Percentiles rank a stretch among this genome's conserved stretches.
Conservation (phyloP, 2,329 filamentous ascomycete species). For the Diaporthe vaccinii region DNA sequence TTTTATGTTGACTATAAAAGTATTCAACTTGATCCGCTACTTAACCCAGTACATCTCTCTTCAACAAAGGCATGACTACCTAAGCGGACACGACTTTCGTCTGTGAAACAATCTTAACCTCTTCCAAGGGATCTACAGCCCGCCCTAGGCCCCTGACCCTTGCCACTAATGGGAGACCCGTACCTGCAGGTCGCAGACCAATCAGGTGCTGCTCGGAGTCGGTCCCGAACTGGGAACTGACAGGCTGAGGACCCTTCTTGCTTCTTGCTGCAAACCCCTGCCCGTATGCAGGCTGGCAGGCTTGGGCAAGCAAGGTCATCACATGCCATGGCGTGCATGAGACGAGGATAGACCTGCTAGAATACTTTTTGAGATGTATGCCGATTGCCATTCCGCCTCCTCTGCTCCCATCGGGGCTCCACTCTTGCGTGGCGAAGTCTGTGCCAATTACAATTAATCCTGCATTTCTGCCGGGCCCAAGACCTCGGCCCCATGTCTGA, state of each 20-base stretch:
- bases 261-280: neutral
- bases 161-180: neutral
- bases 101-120: neutral
- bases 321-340: neutral
- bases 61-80: neutral
- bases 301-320: neutral
- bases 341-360: no score
- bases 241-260: neutral
- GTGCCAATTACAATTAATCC: neutral
- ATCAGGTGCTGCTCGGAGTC: neutral
- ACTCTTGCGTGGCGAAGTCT: neutral
- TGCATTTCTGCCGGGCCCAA: neutral
- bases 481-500: neutral
- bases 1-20: no score
- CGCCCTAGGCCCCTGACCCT: neutral
- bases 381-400: neutral
- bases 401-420: neutral
- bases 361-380: neutral
- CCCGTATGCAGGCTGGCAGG: neutral
- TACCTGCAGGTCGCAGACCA: neutral
- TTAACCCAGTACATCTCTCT: neutral
- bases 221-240: neutral
- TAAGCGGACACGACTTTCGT: neutral
- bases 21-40: no score
- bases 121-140: neutral